phyloP scores from a whole-genome alignment of 2,329 filamentous ascomycete species.

The Nannizzia gypsea region DNA sequence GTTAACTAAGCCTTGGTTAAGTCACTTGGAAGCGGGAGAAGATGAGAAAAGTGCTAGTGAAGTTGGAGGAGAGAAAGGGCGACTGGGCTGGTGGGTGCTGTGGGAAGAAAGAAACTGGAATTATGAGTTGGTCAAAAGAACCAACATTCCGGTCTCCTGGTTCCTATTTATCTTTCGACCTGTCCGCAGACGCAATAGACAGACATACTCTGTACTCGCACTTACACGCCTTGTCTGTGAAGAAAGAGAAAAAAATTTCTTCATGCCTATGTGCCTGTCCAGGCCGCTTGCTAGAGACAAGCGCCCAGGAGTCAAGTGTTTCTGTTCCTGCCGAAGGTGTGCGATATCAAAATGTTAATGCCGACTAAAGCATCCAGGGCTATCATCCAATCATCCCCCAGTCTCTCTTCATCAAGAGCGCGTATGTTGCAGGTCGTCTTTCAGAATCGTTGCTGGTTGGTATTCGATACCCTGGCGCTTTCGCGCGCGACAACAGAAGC shows the following conservation, averaged over 20 bases:
- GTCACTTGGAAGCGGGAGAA: not conserved
- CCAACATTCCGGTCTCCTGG: not conserved
- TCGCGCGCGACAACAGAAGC: not conserved
- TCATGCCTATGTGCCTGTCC: not conserved
- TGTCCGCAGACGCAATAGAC: not conserved
- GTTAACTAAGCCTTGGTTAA: not conserved
- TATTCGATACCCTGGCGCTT: not conserved
- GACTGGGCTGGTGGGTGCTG: not conserved
- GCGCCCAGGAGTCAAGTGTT: not conserved
- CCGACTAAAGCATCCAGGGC: not conserved
- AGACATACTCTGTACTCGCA: not conserved
- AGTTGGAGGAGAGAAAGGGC: not conserved
- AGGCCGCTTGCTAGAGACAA: not conserved
- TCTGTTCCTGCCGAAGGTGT: not conserved
- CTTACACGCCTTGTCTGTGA: not conserved
- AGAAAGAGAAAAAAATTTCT: not conserved
- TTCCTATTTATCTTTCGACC: not conserved
- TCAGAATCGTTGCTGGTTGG: not conserved
- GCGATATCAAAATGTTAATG: not conserved
- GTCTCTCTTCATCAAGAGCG: not conserved
- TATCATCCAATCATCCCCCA: not conserved
- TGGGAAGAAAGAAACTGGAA: not conserved
- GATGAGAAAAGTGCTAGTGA: not conserved
- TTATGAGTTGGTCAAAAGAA: not conserved
- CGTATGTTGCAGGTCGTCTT: not conserved